Conservation (phyloP, 192 early-diverging fungal species). For the Phlyctochytrium arcticum region DNA sequence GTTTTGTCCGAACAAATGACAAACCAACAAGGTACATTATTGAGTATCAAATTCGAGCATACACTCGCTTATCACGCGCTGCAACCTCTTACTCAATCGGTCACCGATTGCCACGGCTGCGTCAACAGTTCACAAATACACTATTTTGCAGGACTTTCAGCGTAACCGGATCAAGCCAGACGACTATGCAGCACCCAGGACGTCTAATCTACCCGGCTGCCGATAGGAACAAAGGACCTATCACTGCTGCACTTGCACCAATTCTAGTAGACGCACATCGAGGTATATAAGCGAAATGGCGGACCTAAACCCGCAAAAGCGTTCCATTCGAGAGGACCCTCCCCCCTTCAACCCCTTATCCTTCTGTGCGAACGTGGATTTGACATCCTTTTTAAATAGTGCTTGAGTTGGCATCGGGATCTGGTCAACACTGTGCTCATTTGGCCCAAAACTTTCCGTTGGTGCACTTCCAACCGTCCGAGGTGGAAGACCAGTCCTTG, state of each 20-base stretch:
- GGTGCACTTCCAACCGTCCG: conserved; percentile 23
- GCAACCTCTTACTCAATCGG: no score
- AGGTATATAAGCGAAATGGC: no score
- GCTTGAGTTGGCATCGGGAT: conserved; percentile 26
- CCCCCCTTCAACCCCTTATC: not conserved
- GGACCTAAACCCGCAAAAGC: not conserved
- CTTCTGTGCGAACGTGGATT: not conserved
- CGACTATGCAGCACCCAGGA: no score
- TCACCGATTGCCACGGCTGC: no score
- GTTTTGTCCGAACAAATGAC: no score
- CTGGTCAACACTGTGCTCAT: conserved; percentile 28
- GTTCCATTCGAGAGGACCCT: not conserved
- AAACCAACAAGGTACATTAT: no score
- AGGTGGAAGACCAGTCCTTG: conserved; percentile 10
- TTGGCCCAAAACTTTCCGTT: conserved; percentile 13
- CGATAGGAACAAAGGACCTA: conserved; percentile 28
- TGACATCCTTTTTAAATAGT: not conserved
- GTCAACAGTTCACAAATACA: no score
- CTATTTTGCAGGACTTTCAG: no score
- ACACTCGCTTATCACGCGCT: no score
- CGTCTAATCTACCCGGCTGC: conserved; percentile 25
- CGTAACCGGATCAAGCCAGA: no score
- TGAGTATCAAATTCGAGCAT: no score
- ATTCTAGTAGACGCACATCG: not conserved
- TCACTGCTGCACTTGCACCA: conserved; percentile 15